A percentile compares a stretch with the other conserved stretches of the same genome.
phyloP scores from a whole-genome alignment of 495 filamentous ascomycete genomes.

The Lophiostoma macrostomum region DNA sequence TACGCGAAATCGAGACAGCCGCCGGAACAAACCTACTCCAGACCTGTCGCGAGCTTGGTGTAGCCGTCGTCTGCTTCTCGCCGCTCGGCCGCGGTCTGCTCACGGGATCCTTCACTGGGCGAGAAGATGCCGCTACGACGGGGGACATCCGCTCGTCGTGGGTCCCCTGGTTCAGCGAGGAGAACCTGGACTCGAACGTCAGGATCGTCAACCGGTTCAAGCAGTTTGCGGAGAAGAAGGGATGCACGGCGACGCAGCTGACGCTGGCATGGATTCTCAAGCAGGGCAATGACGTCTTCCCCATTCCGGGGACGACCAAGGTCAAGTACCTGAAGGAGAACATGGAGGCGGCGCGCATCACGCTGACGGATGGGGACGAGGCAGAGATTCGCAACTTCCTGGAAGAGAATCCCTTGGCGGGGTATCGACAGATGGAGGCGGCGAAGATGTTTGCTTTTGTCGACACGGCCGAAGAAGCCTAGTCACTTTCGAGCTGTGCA shows the following conservation, averaged over 20 bases:
- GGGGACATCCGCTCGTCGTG: constrained; percentile 42
- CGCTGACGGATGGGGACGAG: too few species aligned
- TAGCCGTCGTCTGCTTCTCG: constrained; percentile 59
- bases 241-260: constrained; percentile 49
- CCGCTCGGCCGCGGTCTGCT: constrained; percentile 62
- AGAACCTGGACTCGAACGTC: constrained; percentile 57
- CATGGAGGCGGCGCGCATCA: constrained; percentile 28
- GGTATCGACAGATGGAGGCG: too few species aligned
- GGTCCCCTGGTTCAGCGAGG: constrained; percentile 46
- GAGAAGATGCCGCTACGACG: constrained; percentile 49
- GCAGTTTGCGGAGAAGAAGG: constrained; percentile 49
- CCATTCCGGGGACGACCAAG: constrained; percentile 43
- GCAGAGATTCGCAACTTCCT: too few species aligned
- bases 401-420: too few species aligned
- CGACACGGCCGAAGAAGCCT: too few species aligned
- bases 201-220: constrained; percentile 49
- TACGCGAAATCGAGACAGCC: constrained; percentile 56
- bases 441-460: too few species aligned
- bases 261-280: constrained; percentile 56
- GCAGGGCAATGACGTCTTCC: constrained; percentile 48
- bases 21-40: constrained; percentile 47
- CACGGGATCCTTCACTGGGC: constrained; percentile 47
- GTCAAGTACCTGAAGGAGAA: constrained; percentile 40
- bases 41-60: constrained; percentile 60
- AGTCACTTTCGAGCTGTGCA: too few species aligned